Percentiles rank a stretch among this genome's conserved stretches.
phyloP scores from a whole-genome alignment of 352 stramenopile genomes.

The Phytophthora litchii region DNA sequence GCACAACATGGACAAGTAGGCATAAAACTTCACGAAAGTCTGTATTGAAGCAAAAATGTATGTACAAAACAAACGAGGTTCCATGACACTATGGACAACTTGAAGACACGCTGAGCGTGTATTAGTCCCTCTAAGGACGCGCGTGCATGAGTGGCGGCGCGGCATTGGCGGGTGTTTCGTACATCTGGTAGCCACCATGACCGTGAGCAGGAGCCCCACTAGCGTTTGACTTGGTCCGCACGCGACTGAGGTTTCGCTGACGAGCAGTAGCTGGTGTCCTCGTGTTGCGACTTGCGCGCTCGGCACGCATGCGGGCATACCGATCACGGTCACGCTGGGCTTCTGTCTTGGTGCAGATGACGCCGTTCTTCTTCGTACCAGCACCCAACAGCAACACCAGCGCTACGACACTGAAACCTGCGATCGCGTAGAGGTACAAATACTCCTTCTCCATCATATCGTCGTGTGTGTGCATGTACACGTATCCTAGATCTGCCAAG shows the following conservation, averaged over 20 bases:
- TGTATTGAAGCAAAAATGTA: slow-evolving; percentile 42
- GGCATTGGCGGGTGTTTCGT: slow-evolving; percentile 55
- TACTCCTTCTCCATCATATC: slow-evolving; percentile 50
- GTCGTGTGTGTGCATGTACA: slow-evolving; percentile 59
- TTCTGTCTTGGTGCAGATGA: slow-evolving; percentile 63
- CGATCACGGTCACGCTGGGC: slow-evolving; percentile 50
- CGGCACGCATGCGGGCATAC: slow-evolving; percentile 45
- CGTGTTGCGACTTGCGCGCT: slow-evolving; percentile 39
- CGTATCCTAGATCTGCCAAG: slow-evolving; percentile 51
- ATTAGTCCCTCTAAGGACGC: slow-evolving; percentile 24
- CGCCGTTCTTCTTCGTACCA: slow-evolving; percentile 63
- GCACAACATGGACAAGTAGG: background rate
- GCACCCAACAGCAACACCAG: slow-evolving; percentile 56
- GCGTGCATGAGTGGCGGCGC: slow-evolving; percentile 46
- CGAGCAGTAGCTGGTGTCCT: slow-evolving; percentile 54
- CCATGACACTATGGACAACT: slow-evolving; percentile 18
- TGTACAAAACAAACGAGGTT: slow-evolving; percentile 33
- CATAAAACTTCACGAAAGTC: slow-evolving; percentile 35
- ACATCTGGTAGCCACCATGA: slow-evolving; percentile 55
- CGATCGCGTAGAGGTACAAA: slow-evolving; percentile 60
- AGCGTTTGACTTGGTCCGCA: slow-evolving; percentile 61
- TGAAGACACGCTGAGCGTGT: slow-evolving; percentile 18
- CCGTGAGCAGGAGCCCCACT: background rate
- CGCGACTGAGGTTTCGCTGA: slow-evolving; percentile 61
- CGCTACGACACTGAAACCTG: slow-evolving; percentile 44